A percentile compares a stretch with the other conserved stretches of the same genome.
phyloP scores from a whole-genome alignment of 2,329 filamentous ascomycete species.

The Fusarium liriodendri region DNA sequence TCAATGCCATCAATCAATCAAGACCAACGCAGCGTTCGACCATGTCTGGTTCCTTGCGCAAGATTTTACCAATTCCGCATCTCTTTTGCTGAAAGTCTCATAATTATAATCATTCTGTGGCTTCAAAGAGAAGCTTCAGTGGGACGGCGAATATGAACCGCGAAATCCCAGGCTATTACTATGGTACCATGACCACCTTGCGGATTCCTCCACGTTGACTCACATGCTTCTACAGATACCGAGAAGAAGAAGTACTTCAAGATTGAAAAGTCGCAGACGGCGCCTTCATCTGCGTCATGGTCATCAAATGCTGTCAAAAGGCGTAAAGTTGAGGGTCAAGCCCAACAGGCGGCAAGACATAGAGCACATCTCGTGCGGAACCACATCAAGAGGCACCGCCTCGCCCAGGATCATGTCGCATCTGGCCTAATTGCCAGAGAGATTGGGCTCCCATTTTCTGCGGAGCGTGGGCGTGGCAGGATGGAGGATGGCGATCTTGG shows the following conservation, averaged over 20 bases:
- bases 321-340: conserved; percentile 59
- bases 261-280: conserved; percentile 68
- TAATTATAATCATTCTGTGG: background rate
- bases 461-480: conserved; percentile 36
- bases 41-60: background rate
- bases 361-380: conserved; percentile 48
- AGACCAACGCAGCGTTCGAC: background rate
- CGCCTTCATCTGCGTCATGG: conserved; percentile 63
- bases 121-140: background rate
- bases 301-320: conserved; percentile 69
- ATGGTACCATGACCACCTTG: conserved; percentile 52
- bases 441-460: conserved; percentile 24
- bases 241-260: conserved; percentile 76
- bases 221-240: conserved; percentile 52
- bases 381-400: conserved; percentile 53
- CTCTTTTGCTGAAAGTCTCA: background rate
- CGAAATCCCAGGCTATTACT: conserved; percentile 66
- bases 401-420: conserved; percentile 49
- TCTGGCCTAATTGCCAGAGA: conserved; percentile 45
- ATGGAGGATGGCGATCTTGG: conserved; percentile 40
- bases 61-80: background rate
- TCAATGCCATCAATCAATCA: background rate
- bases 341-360: conserved; percentile 39
- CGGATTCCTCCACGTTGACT: background rate
- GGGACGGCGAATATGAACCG: conserved; percentile 43